These are phyloP conservation scores for Colletotrichum sp. DNA, from an alignment of 2,329 filamentous ascomycete genomes.

Conservation along the genomic window DNA sequence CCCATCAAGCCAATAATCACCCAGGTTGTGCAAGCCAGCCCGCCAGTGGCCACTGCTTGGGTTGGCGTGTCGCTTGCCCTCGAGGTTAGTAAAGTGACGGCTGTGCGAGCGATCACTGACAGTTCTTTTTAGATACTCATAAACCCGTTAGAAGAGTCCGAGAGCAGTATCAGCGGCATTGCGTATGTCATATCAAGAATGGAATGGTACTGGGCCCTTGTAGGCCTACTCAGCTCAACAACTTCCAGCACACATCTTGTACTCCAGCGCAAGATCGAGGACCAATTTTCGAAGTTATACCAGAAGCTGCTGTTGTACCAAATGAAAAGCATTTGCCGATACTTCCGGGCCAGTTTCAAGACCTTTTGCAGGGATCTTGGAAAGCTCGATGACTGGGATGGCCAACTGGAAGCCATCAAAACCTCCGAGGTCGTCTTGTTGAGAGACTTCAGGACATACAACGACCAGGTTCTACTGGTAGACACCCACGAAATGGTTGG, in stretches of 20 bases:
- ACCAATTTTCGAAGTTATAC: slow-evolving; percentile 37
- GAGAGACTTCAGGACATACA: neutral
- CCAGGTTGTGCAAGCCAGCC: too few species aligned
- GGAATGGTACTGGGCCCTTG: slow-evolving; percentile 44
- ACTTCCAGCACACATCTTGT: too few species aligned
- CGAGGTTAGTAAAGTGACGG: neutral
- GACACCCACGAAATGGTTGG: too few species aligned
- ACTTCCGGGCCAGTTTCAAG: too few species aligned
- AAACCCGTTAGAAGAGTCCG: slow-evolving; percentile 30
- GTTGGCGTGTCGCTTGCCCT: too few species aligned
- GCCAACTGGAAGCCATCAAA: neutral
- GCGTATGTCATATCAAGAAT: slow-evolving; percentile 39
- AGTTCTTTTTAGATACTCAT: slow-evolving; percentile 32
- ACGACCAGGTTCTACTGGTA: too few species aligned
- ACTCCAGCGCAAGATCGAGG: slow-evolving; percentile 26
- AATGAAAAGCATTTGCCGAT: slow-evolving; percentile 44
- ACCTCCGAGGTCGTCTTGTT: neutral
- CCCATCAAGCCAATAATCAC: too few species aligned
- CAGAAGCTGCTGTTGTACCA: slow-evolving; percentile 41
- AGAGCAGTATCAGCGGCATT: slow-evolving; percentile 37
- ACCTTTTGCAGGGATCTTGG: neutral
- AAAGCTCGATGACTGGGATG: neutral
- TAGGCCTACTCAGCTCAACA: slow-evolving; percentile 29
- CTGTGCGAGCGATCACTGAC: neutral
- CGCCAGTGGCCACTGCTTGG: too few species aligned